These are phyloP conservation scores for Phialophora expanda DNA, from an alignment of 2,329 filamentous ascomycete genomes.

Conservation along the genomic window DNA sequence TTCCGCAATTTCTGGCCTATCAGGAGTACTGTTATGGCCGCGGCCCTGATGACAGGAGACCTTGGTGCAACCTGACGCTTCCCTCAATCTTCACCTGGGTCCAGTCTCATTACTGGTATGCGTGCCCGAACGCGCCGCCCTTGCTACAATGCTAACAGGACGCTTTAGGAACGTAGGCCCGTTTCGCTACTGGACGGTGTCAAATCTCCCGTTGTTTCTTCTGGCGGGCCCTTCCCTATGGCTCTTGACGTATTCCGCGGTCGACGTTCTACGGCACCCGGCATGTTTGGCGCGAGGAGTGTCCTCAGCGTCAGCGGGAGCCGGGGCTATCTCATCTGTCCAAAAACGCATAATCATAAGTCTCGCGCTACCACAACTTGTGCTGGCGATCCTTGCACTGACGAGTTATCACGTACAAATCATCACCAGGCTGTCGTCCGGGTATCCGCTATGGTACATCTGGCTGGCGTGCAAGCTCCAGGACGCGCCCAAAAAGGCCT, in stretches of 20 bases:
- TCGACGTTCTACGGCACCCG: conserved; percentile 25
- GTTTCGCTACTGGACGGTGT: conserved; percentile 84
- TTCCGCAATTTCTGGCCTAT: conserved; percentile 80
- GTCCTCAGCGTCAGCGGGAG: neutral
- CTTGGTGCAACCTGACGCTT: conserved; percentile 75
- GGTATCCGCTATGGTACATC: conserved; percentile 88
- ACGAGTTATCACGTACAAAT: conserved; percentile 93
- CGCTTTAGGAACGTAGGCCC: conserved; percentile 79
- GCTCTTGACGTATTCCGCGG: conserved; percentile 68
- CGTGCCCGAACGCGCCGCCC: conserved; percentile 19
- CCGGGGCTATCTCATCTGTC: conserved; percentile 5
- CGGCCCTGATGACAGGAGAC: conserved; percentile 50
- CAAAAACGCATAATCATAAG: conserved; percentile 42
- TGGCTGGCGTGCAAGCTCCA: conserved; percentile 57
- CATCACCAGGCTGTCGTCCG: conserved; percentile 84
- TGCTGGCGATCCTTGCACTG: conserved; percentile 73
- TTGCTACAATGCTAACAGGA: conserved; percentile 20
- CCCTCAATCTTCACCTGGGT: conserved; percentile 94
- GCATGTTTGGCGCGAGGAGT: neutral
- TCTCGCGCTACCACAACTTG: conserved; percentile 73
- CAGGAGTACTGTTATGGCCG: conserved; percentile 65
- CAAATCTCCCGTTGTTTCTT: conserved; percentile 85
- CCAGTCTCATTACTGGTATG: conserved; percentile 87
- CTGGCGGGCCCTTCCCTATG: conserved; percentile 78
- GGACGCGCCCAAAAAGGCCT: conserved; percentile 13